Evolutionary conservation across 2,329 filamentous ascomycete genomes (phyloP).

Genomic region (Teratosphaeria epicoccoides): DNA sequence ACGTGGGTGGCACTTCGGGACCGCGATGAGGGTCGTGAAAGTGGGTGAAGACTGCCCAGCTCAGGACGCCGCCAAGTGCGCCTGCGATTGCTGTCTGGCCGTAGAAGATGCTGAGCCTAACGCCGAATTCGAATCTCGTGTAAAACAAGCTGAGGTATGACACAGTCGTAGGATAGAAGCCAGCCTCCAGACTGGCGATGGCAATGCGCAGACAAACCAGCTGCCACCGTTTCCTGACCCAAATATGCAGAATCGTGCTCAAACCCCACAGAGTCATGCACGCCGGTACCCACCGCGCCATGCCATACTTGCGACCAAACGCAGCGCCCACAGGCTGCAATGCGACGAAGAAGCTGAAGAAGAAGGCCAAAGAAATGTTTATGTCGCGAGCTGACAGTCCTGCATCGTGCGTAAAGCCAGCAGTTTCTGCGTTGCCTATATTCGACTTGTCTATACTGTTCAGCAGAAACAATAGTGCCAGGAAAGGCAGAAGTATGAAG

Average conservation of each 20-base stretch:
- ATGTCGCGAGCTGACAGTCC: conserved; percentile 43
- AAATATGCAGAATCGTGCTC: conserved; percentile 39
- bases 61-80: conserved; percentile 46
- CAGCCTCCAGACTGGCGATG: conserved; percentile 42
- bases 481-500: conserved; percentile 40
- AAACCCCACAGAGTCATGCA: conserved; percentile 48
- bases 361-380: conserved; percentile 46
- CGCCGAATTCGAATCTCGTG: conserved; percentile 46
- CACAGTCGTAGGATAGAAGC: conserved; percentile 50
- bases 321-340: conserved; percentile 48
- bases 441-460: conserved; percentile 45
- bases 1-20: conserved; percentile 2
- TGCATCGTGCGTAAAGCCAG: conserved; percentile 49
- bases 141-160: conserved; percentile 51
- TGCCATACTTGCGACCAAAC: conserved; percentile 47
- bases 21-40: conserved; percentile 20
- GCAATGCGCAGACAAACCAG: conserved; percentile 35
- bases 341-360: conserved; percentile 50
- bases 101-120: conserved; percentile 45
- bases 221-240: conserved; percentile 37
- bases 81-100: conserved; percentile 47
- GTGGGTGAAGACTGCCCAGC: conserved; percentile 39
- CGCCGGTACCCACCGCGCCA: conserved; percentile 45
- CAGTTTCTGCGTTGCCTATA: conserved; percentile 46
- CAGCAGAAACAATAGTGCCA: conserved; percentile 42